Evolutionary conservation across 106 monocot genomes (phyloP).

Genomic region (Narthecium ossifragum): DNA sequence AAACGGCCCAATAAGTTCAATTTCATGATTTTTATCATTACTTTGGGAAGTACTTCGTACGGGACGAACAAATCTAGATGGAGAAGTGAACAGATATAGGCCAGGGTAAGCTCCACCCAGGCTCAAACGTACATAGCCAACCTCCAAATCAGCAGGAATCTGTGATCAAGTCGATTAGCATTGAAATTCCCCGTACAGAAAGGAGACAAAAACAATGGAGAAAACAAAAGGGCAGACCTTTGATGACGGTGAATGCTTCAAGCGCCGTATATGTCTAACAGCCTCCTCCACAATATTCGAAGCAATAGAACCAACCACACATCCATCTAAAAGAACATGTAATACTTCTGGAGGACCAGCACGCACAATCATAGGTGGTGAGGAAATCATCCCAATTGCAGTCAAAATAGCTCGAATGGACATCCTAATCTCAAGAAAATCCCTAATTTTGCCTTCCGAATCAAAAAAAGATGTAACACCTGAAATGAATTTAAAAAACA

Average conservation of each 20-base stretch:
- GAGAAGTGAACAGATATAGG: slow-evolving; percentile 80
- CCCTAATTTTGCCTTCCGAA: slow-evolving; percentile 58
- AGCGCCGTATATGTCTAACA: slow-evolving; percentile 56
- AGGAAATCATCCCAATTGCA: slow-evolving; percentile 69
- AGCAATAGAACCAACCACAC: slow-evolving; percentile 77
- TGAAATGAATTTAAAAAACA: slow-evolving; percentile 15
- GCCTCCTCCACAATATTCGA: slow-evolving; percentile 55
- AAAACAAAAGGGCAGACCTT: slow-evolving; percentile 28
- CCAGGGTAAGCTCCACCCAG: slow-evolving; percentile 88
- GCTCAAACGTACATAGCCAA: slow-evolving; percentile 88
- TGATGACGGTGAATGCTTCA: slow-evolving; percentile 50
- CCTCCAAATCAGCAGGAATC: slow-evolving; percentile 93
- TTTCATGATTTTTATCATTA: slow-evolving; percentile 18
- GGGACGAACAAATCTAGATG: slow-evolving; percentile 91
- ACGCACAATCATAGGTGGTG: slow-evolving; percentile 60
- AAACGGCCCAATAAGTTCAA: slow-evolving; percentile 96
- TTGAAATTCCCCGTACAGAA: background rate
- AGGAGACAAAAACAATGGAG: slow-evolving; percentile 3
- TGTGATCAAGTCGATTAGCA: slow-evolving; percentile 10
- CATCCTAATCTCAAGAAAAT: slow-evolving; percentile 51
- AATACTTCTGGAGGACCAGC: slow-evolving; percentile 83
- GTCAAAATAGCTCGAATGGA: slow-evolving; percentile 53
- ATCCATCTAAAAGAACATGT: slow-evolving; percentile 83
- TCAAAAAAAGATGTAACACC: slow-evolving; percentile 72
- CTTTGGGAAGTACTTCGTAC: slow-evolving; percentile 52